Percentiles rank a stretch among this genome's conserved stretches.
These are phyloP conservation scores for Exophiala phaeomuriformis DNA, from an alignment of 2,329 filamentous ascomycete genomes.

Conservation along the genomic window DNA sequence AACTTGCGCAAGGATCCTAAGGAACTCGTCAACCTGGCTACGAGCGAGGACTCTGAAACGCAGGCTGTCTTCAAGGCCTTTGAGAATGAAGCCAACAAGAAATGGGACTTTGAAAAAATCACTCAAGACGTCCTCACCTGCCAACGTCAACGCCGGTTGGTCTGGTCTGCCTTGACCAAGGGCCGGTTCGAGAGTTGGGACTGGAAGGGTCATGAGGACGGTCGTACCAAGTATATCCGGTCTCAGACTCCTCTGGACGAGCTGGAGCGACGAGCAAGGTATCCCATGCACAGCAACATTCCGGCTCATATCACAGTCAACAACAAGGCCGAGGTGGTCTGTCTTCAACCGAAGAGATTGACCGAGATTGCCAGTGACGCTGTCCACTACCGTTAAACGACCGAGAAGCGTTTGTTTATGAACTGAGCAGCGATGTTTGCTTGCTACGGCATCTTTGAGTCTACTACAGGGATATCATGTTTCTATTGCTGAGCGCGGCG, in stretches of 20 bases:
- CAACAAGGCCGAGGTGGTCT: constrained; percentile 14
- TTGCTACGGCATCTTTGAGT: neutral
- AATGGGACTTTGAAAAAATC: constrained; percentile 77
- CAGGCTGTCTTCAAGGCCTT: constrained; percentile 49
- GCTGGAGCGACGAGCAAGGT: constrained; percentile 68
- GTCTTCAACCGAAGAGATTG: constrained; percentile 13
- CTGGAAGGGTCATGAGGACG: constrained; percentile 49
- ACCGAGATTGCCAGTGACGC: constrained; percentile 19
- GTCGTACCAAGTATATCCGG: constrained; percentile 65
- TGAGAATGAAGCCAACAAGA: constrained; percentile 61
- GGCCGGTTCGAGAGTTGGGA: constrained; percentile 80
- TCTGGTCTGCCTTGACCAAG: constrained; percentile 70
- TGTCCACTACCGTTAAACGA: constrained; percentile 17
- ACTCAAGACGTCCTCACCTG: constrained; percentile 65
- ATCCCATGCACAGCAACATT: constrained; percentile 40
- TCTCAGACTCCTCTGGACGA: constrained; percentile 74
- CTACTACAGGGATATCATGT: neutral
- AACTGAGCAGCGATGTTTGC: too few species aligned
- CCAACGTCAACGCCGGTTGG: constrained; percentile 70
- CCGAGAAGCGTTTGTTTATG: too few species aligned
- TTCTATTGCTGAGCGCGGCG: constrained; percentile 9
- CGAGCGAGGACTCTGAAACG: constrained; percentile 37
- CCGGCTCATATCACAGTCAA: constrained; percentile 14
- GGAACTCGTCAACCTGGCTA: constrained; percentile 66
- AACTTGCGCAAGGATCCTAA: constrained; percentile 68